Evolutionary conservation across 2,329 filamentous ascomycete species (phyloP).

Genomic region (Colletotrichum cordylinicola): DNA sequence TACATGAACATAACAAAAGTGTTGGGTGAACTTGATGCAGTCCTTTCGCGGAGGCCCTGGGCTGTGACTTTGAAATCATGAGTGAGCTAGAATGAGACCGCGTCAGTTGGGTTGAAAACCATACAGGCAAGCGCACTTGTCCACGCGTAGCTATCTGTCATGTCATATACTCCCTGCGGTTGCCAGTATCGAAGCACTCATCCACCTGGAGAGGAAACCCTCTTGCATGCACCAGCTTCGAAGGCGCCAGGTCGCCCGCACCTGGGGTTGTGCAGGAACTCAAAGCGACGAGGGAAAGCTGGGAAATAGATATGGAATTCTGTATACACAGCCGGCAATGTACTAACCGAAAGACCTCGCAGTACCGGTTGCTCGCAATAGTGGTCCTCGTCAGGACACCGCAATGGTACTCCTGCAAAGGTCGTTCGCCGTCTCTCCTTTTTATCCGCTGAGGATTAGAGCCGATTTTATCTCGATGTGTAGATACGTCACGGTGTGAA

Average conservation of each 20-base stretch:
- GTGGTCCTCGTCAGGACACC: background rate
- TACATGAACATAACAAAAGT: background rate
- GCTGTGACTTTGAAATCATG: background rate
- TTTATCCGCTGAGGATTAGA: background rate
- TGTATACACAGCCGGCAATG: background rate
- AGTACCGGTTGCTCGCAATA: background rate
- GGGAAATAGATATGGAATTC: too few species aligned
- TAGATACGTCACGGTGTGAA: background rate
- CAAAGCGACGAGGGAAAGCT: too few species aligned
- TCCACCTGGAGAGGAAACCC: background rate
- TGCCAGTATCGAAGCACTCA: background rate
- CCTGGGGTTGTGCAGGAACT: too few species aligned
- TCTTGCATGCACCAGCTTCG: background rate
- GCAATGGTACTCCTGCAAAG: background rate
- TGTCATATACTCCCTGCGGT: background rate
- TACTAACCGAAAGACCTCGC: background rate
- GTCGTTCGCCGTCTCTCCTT: background rate
- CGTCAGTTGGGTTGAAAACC: background rate
- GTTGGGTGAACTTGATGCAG: background rate
- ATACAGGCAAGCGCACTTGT: background rate
- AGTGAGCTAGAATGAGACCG: background rate
- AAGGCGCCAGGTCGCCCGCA: background rate
- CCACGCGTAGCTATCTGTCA: background rate
- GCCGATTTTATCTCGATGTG: background rate
- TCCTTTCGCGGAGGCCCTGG: background rate